These are phyloP conservation scores for Talaromyces sp. DNA, from an alignment of 2,329 filamentous ascomycete genomes.

Conservation along the genomic window DNA sequence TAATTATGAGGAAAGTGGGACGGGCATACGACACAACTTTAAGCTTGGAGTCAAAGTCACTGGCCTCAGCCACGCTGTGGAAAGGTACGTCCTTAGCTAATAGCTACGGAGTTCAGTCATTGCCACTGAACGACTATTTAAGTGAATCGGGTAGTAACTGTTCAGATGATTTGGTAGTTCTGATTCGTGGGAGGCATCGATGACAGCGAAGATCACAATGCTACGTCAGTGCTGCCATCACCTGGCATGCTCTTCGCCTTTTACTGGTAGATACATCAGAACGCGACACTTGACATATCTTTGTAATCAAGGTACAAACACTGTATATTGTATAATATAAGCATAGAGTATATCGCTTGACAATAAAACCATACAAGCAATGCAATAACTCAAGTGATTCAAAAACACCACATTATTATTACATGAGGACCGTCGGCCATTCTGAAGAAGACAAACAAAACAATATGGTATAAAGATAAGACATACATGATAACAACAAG, in stretches of 20 bases:
- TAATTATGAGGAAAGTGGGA: constrained; percentile 5
- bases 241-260: neutral
- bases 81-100: neutral
- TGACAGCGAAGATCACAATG: neutral
- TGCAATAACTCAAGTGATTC: constrained; percentile 5
- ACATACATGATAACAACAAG: constrained; percentile 6
- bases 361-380: constrained; percentile 11
- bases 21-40: constrained; percentile 1
- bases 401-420: constrained; percentile 17
- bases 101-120: neutral
- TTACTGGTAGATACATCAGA: neutral
- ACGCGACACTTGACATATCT: neutral
- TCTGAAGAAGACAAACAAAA: constrained; percentile 2
- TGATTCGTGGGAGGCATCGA: neutral
- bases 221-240: neutral
- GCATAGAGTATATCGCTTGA: constrained; percentile 10
- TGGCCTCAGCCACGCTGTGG: neutral
- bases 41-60: constrained; percentile 2
- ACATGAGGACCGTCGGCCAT: constrained; percentile 6
- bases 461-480: constrained; percentile 15
- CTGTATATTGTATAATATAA: constrained; percentile 6
- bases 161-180: neutral
- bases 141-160: neutral
- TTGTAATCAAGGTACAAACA: neutral
- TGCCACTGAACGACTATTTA: neutral